Conservation (phyloP, 768 basidiomycete genomes). For the Amanita subjunquillea region DNA sequence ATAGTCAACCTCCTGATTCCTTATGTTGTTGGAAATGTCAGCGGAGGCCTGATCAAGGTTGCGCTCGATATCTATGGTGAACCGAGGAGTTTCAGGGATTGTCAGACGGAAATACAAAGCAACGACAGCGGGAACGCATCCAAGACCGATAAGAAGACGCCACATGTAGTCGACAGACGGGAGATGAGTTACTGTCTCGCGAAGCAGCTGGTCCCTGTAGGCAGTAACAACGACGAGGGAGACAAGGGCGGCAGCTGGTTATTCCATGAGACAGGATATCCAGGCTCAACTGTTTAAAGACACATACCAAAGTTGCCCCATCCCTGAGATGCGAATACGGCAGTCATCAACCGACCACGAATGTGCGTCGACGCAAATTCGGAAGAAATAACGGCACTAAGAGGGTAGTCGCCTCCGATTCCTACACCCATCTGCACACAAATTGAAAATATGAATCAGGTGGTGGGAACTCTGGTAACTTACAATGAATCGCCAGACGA, state of each 20-base stretch:
- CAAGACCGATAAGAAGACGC: slow-evolving; percentile 84
- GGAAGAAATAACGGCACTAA: slow-evolving; percentile 79
- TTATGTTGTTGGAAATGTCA: slow-evolving; percentile 65
- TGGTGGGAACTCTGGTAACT: slow-evolving; percentile 8
- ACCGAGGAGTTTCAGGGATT: slow-evolving; percentile 86
- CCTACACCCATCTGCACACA: slow-evolving; percentile 57
- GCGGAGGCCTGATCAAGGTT: slow-evolving; percentile 66
- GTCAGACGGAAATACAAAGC: slow-evolving; percentile 91
- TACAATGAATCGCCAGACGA: slow-evolving; percentile 77
- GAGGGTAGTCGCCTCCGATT: slow-evolving; percentile 84
- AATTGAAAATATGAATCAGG: slow-evolving; percentile 1
- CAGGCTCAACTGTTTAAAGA: neutral
- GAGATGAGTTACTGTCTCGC: slow-evolving; percentile 26
- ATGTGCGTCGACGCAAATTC: slow-evolving; percentile 75
- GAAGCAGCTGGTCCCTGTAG: slow-evolving; percentile 50
- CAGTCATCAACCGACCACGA: slow-evolving; percentile 83
- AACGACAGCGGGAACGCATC: slow-evolving; percentile 69
- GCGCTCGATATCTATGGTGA: slow-evolving; percentile 87
- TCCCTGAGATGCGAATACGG: slow-evolving; percentile 79
- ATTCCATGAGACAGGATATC: neutral
- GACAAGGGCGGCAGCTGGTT: slow-evolving; percentile 53
- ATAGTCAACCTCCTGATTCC: slow-evolving; percentile 30
- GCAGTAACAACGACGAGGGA: slow-evolving; percentile 53
- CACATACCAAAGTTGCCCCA: slow-evolving; percentile 73
- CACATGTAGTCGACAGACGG: slow-evolving; percentile 65